phyloP scores from a whole-genome alignment of 2,329 filamentous ascomycete genomes.

The Talaromyces sp. region DNA sequence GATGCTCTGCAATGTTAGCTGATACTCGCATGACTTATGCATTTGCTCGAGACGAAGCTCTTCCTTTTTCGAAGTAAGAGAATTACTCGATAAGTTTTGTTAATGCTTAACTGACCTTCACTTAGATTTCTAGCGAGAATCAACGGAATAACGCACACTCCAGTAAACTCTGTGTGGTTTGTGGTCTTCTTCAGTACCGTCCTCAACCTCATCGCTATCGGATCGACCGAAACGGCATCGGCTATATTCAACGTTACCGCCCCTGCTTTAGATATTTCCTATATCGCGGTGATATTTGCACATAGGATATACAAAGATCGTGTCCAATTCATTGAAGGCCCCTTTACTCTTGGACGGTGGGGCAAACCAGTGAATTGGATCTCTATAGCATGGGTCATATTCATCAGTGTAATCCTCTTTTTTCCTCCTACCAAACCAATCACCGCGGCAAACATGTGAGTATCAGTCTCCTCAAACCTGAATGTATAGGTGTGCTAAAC shows the following conservation, averaged over 20 bases:
- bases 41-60: conserved; percentile 56
- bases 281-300: conserved; percentile 60
- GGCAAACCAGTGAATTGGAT: conserved; percentile 54
- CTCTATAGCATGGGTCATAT: conserved; percentile 58
- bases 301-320: conserved; percentile 52
- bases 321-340: conserved; percentile 55
- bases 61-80: conserved; percentile 56
- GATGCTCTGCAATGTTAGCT: conserved; percentile 61
- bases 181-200: conserved; percentile 55
- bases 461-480: neutral
- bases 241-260: conserved; percentile 54
- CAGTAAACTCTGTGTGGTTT: conserved; percentile 62
- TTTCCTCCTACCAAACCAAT: conserved; percentile 49
- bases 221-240: conserved; percentile 43
- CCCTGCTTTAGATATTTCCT: conserved; percentile 51
- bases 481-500: neutral
- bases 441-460: conserved; percentile 48
- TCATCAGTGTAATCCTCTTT: conserved; percentile 60
- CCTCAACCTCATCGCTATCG: conserved; percentile 49
- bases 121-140: conserved; percentile 51
- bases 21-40: conserved; percentile 62
- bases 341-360: conserved; percentile 56
- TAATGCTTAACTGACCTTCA: neutral
- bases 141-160: conserved; percentile 54
- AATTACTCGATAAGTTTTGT: conserved; percentile 15